These are phyloP conservation scores for Thalassiosira oceanica DNA, from an alignment of 352 stramenopile genomes.

Conservation along the genomic window DNA sequence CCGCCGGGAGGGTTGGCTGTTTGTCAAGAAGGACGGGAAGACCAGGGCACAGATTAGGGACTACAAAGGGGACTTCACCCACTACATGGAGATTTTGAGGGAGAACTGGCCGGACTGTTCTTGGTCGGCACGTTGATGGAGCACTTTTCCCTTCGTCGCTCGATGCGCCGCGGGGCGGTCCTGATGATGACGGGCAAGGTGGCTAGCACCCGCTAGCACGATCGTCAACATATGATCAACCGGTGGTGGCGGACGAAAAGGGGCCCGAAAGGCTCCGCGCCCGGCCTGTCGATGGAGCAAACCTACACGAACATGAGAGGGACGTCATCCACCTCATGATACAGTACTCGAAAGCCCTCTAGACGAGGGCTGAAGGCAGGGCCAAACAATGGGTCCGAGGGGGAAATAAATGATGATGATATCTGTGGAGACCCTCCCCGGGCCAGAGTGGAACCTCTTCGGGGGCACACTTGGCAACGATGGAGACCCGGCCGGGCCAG, in stretches of 20 bases:
- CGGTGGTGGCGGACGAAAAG: slow-evolving; percentile 14
- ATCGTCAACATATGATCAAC: not conserved
- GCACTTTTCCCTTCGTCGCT: slow-evolving; percentile 1
- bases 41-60: not conserved
- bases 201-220: too few relatives aligned
- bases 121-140: not conserved
- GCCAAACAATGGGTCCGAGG: too few relatives aligned
- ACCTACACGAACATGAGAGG: not conserved
- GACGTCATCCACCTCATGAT: not conserved
- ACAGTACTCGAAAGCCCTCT: not conserved
- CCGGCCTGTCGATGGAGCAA: slow-evolving; percentile 8
- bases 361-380: too few relatives aligned
- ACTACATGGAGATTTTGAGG: not conserved
- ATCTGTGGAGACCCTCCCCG: too few relatives aligned
- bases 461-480: too few relatives aligned
- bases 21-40: not conserved
- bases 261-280: slow-evolving; percentile 1
- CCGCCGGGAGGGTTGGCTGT: not conserved
- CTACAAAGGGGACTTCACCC: not conserved
- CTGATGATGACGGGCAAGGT: slow-evolving; percentile 5
- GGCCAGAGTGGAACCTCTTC: too few relatives aligned
- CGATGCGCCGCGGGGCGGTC: not conserved
- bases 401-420: too few relatives aligned
- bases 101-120: not conserved
- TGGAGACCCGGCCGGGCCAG: too few relatives aligned